phyloP scores from a whole-genome alignment of 1,284 basidiomycete species.

The Stygiomarasmius scandens region DNA sequence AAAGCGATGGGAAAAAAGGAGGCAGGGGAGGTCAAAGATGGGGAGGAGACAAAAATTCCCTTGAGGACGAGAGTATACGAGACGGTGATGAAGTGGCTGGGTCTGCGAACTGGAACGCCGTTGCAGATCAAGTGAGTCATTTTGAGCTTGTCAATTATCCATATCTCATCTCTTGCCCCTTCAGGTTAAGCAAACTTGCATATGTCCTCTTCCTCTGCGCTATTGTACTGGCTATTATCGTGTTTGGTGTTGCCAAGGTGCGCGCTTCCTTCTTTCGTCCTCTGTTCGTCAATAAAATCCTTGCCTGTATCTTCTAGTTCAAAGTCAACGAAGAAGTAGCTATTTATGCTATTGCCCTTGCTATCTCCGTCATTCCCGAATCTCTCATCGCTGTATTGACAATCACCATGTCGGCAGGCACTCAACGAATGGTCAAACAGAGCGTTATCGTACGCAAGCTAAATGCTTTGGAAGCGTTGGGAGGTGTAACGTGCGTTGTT shows the following conservation, averaged over 20 bases:
- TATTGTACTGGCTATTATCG: constrained; percentile 46
- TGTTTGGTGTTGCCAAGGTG: constrained; percentile 51
- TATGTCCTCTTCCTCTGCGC: constrained; percentile 44
- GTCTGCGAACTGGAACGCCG: constrained; percentile 47
- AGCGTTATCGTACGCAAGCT: constrained; percentile 37
- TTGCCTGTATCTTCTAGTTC: constrained; percentile 29
- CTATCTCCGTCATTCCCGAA: constrained; percentile 45
- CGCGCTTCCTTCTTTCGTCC: neutral
- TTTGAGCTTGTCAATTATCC: neutral
- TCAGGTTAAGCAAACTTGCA: constrained; percentile 51
- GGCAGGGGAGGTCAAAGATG: constrained; percentile 7
- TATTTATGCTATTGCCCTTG: constrained; percentile 48
- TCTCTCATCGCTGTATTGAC: constrained; percentile 46
- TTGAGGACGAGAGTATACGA: constrained; percentile 22
- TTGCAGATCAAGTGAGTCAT: constrained; percentile 54
- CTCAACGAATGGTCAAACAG: constrained; percentile 52
- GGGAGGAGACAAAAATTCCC: constrained; percentile 19
- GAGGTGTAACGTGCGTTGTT: constrained; percentile 10
- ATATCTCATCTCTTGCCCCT: neutral
- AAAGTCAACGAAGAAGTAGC: constrained; percentile 45
- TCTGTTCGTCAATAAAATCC: neutral
- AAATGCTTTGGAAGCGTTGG: constrained; percentile 9
- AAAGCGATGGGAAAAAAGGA: constrained; percentile 33
- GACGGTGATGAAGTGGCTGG: constrained; percentile 26
- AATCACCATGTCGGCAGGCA: constrained; percentile 53